phyloP scores from a whole-genome alignment of 768 basidiomycete genomes.

The Boletus vinaceobasis region DNA sequence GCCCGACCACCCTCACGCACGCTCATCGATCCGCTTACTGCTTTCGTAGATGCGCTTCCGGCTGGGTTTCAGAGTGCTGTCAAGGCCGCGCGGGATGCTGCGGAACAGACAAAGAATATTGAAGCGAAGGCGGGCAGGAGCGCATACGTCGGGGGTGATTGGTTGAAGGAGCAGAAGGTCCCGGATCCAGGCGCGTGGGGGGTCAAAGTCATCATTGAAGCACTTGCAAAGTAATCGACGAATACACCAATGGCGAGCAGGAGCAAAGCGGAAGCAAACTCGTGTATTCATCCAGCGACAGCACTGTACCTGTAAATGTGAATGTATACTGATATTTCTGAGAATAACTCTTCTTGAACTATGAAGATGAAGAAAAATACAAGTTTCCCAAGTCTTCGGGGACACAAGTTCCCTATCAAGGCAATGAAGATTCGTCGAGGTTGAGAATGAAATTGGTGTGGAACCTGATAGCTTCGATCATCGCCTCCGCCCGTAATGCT shows the following conservation, averaged over 20 bases:
- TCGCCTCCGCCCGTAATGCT: constrained; percentile 49
- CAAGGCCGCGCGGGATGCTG: constrained; percentile 57
- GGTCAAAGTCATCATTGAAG: constrained; percentile 69
- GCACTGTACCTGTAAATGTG: background rate
- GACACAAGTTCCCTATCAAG: background rate
- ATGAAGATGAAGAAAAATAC: background rate
- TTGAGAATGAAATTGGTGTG: constrained; percentile 64
- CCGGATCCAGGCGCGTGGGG: constrained; percentile 94
- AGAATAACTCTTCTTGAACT: background rate
- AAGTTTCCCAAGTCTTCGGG: background rate
- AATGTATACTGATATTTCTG: background rate
- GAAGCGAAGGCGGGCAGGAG: constrained; percentile 87
- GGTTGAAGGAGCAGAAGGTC: constrained; percentile 58
- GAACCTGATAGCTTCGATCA: constrained; percentile 66
- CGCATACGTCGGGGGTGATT: constrained; percentile 75
- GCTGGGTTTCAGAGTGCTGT: constrained; percentile 51
- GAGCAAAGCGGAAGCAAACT: background rate
- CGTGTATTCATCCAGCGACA: background rate
- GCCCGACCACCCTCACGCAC: constrained; percentile 90
- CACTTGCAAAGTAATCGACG: constrained; percentile 30
- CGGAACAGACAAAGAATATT: constrained; percentile 69
- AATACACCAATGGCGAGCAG: background rate
- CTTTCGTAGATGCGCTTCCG: constrained; percentile 52
- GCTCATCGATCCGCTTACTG: constrained; percentile 85
- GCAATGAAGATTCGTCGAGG: constrained; percentile 48